These are phyloP conservation scores for Digitaria exilis DNA, from an alignment of 202 grass and related monocot genomes.

Conservation along the genomic window DNA sequence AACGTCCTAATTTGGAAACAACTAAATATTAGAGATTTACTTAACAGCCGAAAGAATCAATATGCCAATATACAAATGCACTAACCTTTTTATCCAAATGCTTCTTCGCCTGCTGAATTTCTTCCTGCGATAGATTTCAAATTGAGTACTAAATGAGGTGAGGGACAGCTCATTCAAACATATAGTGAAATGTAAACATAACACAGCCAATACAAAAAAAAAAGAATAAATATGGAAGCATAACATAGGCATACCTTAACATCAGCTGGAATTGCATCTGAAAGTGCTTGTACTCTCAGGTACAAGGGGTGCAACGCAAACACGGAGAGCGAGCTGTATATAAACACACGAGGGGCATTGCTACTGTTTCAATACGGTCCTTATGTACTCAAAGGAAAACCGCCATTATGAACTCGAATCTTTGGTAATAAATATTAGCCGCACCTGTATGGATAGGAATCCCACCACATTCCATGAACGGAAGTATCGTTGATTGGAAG, in stretches of 20 bases:
- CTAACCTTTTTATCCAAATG: slow-evolving; percentile 84
- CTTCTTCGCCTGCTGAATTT: slow-evolving; percentile 74
- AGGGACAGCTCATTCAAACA: slow-evolving; percentile 11
- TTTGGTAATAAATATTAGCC: slow-evolving; percentile 21
- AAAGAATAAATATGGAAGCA: slow-evolving; percentile 24
- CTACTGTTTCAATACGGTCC: slow-evolving; percentile 15
- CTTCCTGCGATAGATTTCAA: slow-evolving; percentile 55
- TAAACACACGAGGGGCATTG: slow-evolving; percentile 28
- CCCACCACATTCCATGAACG: slow-evolving; percentile 98
- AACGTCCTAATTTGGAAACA: slow-evolving; percentile 66
- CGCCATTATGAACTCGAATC: not conserved
- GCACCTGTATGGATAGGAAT: slow-evolving; percentile 99
- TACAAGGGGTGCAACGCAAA: slow-evolving; percentile 95
- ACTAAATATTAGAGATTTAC: slow-evolving; percentile 12
- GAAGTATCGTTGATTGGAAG: slow-evolving; percentile 96
- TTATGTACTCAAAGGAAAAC: slow-evolving; percentile 12
- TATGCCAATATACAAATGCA: not conserved
- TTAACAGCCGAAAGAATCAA: slow-evolving; percentile 11
- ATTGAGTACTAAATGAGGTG: slow-evolving; percentile 6
- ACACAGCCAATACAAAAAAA: not conserved
- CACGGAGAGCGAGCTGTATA: slow-evolving; percentile 93
- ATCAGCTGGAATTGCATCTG: slow-evolving; percentile 74
- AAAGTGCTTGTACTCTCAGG: slow-evolving; percentile 92
- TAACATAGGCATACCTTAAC: slow-evolving; percentile 68
- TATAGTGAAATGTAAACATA: slow-evolving; percentile 29